Base-by-base conservation (phyloP, 805 yeast species). In the Lipomyces chichibuensis region DNA sequence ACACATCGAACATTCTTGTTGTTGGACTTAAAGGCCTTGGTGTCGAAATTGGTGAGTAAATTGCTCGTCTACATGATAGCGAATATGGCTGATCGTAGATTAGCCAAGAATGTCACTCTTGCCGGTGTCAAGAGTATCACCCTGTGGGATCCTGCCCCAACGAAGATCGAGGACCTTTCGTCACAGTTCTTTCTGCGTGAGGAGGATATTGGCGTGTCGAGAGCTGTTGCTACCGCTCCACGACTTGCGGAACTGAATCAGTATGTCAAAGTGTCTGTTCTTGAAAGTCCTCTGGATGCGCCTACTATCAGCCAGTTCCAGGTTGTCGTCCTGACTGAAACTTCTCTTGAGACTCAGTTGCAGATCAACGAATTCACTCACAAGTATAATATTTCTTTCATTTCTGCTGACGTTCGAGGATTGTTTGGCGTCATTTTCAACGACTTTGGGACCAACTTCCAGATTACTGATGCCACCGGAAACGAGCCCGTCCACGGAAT, bases 81-180 rank as follows among this genome's bases (percentile, higher is more conserved):
- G 23, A 17, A n/a, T 43, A 43, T 0, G 49, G 20, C 49, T 43
- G n/a, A 43, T 23, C 23, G 35, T 23, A 35, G 8, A 35, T 23
- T 35, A 69, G 75, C 99, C 29, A 95, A 95, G 80, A 95, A 95
- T 79, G 92, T 95, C 64, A 96, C 97, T 0, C 83, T 95, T 51
- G 99, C 99, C 2, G 99, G 99, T 75, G 99, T 95, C 74, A 95
- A 95, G 81, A 88, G 96, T 8, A 81, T 95, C 73, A 82, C 96
- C 7, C 78, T 95, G 39, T 91, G 88, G 77, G 99, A 95, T 76
- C 96, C 97, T 13, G 82, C 81, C 23, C 84, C 87, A 0, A 89
- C 90, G 25, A 78, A 82, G 63, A 71, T 92, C 57, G 83, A 79
- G 62, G 98, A 95, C 77, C 83, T 95, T 65, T 90, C 97, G 1